Evolutionary conservation across 2,329 filamentous ascomycete genomes (phyloP).

Genomic region (Cercospora nicotianae): DNA sequence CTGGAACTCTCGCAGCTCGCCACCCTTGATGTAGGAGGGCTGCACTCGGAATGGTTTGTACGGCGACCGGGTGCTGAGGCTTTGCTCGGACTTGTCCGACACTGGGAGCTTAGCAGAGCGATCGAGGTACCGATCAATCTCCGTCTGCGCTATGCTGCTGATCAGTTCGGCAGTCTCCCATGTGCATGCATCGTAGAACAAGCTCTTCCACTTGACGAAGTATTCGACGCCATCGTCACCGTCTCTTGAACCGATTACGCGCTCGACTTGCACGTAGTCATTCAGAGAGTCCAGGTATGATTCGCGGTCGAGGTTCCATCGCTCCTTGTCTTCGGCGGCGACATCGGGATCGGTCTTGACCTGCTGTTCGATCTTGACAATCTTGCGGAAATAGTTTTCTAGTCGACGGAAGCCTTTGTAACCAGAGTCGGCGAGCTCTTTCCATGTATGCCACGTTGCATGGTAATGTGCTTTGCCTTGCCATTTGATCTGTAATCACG

Average conservation of each 20-base stretch:
- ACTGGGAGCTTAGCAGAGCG: constrained; percentile 76
- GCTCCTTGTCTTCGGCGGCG: constrained; percentile 82
- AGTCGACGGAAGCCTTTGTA: constrained; percentile 83
- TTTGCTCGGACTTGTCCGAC: constrained; percentile 77
- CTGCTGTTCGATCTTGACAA: constrained; percentile 79
- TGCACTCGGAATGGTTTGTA: constrained; percentile 75
- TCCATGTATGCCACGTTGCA: constrained; percentile 87
- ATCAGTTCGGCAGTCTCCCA: constrained; percentile 83
- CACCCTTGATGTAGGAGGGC: constrained; percentile 79
- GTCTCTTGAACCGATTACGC: constrained; percentile 80
- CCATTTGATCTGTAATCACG: constrained; percentile 78
- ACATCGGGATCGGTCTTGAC: constrained; percentile 68
- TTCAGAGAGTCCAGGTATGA: constrained; percentile 82
- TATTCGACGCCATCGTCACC: constrained; percentile 84
- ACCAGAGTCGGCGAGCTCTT: constrained; percentile 61
- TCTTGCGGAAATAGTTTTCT: constrained; percentile 90
- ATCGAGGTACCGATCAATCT: constrained; percentile 89
- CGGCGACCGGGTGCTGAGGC: constrained; percentile 68
- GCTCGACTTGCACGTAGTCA: constrained; percentile 89
- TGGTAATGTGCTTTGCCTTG: constrained; percentile 93
- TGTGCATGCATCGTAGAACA: constrained; percentile 90
- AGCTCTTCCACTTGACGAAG: constrained; percentile 83
- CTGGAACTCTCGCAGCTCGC: constrained; percentile 89
- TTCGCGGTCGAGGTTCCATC: constrained; percentile 93
- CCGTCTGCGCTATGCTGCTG: constrained; percentile 74